A percentile compares a stretch with the other conserved stretches of the same genome.
Evolutionary conservation across 164 flowering plant genomes (phyloP).

Genomic region (Magnolia kwangsiensis): DNA sequence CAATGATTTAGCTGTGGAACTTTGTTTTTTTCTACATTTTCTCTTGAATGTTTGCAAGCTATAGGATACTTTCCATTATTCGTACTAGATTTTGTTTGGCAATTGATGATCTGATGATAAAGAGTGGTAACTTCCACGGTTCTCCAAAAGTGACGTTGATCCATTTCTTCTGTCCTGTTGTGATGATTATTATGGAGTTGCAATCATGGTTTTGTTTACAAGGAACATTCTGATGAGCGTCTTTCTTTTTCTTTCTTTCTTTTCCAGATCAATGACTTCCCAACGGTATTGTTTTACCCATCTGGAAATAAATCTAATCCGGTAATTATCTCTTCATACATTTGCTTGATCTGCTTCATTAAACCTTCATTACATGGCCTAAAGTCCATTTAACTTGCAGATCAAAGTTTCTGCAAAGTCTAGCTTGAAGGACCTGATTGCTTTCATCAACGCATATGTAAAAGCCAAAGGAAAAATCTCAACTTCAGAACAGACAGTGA

Average conservation of each 20-base stretch:
- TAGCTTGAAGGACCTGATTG: slow-evolving; percentile 67
- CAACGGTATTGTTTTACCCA: slow-evolving; percentile 68
- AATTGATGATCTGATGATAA: not conserved
- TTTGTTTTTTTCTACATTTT: no score
- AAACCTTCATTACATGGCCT: not conserved
- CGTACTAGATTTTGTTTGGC: not conserved
- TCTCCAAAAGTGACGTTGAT: not conserved
- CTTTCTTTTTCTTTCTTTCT: not conserved
- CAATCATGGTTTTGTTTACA: not conserved
- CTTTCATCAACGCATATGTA: slow-evolving; percentile 49
- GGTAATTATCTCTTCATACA: slow-evolving; percentile 32
- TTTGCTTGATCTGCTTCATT: not conserved
- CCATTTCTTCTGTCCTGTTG: not conserved
- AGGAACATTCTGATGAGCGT: not conserved
- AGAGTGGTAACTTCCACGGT: not conserved
- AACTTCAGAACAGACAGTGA: slow-evolving; percentile 27
- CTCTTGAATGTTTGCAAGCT: no score
- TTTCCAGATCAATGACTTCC: slow-evolving; percentile 70
- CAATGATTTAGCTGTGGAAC: no score
- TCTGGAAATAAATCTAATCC: slow-evolving; percentile 66
- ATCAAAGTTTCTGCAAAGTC: slow-evolving; percentile 60
- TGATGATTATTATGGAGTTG: not conserved
- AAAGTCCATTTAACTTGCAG: slow-evolving; percentile 32
- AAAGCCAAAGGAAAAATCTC: slow-evolving; percentile 20
- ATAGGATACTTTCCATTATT: not conserved